Conservation (phyloP, 2,329 filamentous ascomycete genomes). For the Neofusicoccum sp. region DNA sequence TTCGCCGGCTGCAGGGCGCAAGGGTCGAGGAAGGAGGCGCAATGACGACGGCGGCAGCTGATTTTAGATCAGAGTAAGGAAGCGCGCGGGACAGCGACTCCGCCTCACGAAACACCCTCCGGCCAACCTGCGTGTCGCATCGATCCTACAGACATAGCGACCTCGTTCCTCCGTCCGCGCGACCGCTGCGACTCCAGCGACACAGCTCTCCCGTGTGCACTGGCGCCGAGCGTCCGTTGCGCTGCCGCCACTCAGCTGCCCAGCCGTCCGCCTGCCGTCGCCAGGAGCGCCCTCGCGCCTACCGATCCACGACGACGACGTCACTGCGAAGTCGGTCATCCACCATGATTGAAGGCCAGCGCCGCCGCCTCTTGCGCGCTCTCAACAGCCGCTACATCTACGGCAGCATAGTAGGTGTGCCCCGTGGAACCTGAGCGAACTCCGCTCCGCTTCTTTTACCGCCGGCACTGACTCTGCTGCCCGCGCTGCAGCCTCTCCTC, state of each 20-base stretch:
- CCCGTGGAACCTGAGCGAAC: constrained; percentile 18
- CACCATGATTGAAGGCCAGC: constrained; percentile 39
- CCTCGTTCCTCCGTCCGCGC: not conserved
- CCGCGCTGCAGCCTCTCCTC: constrained; percentile 71
- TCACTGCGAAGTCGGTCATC: constrained; percentile 17
- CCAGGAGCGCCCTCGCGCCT: constrained; percentile 17
- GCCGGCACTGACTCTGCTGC: constrained; percentile 3
- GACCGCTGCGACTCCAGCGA: not conserved
- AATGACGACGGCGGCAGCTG: constrained; percentile 1
- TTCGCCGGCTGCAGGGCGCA: not conserved
- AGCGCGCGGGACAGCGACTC: constrained; percentile 14
- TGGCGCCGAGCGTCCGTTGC: not conserved
- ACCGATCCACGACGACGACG: constrained; percentile 14
- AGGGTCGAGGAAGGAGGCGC: constrained; percentile 2
- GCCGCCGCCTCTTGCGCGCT: constrained; percentile 62
- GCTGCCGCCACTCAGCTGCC: not conserved
- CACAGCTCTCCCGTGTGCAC: not conserved
- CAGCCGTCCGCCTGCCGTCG: not conserved
- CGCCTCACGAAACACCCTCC: constrained; percentile 14
- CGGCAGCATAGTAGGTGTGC: constrained; percentile 66
- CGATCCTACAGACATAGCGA: not conserved
- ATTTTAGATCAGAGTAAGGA: constrained; percentile 16
- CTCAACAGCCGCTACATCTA: constrained; percentile 72
- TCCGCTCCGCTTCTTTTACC: constrained; percentile 16
- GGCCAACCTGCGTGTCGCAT: constrained; percentile 1